phyloP scores from a whole-genome alignment of 1,284 basidiomycete genomes.

The Ustilago trichophora region DNA sequence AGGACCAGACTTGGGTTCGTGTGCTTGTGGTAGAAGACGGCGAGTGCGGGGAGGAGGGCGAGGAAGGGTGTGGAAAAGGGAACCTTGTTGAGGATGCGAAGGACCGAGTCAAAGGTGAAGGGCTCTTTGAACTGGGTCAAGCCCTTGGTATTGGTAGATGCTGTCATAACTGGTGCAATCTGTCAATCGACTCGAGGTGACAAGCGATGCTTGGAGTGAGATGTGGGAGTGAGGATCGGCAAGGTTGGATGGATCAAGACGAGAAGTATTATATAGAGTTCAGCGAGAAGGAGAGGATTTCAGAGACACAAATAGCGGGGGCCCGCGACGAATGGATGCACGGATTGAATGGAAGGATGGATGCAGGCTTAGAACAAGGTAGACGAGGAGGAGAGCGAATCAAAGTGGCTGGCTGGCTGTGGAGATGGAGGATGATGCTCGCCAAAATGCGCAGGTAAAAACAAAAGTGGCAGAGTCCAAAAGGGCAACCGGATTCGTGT shows the following conservation, averaged over 20 bases:
- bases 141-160: slow-evolving; percentile 4
- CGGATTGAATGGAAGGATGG: background rate
- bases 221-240: no score
- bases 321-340: no score
- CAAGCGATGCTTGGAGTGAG: no score
- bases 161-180: slow-evolving; percentile 18
- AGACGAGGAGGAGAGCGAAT: background rate
- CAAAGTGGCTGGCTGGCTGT: no score
- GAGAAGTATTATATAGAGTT: no score
- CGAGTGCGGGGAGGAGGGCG: slow-evolving; percentile 50
- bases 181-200: background rate
- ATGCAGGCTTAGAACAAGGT: no score
- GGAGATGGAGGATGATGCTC: slow-evolving; percentile 16
- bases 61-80: slow-evolving; percentile 58
- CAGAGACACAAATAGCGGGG: no score
- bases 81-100: slow-evolving; percentile 45
- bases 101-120: slow-evolving; percentile 52
- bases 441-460: slow-evolving; percentile 1
- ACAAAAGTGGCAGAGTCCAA: no score
- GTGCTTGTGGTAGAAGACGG: slow-evolving; percentile 48
- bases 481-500: slow-evolving; percentile 12
- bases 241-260: no score
- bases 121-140: slow-evolving; percentile 37
- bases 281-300: no score
- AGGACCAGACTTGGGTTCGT: slow-evolving; percentile 2